These are phyloP conservation scores for Pseudotsuga menziesii DNA, from an alignment of 75 land plant genomes.

Conservation along the genomic window DNA sequence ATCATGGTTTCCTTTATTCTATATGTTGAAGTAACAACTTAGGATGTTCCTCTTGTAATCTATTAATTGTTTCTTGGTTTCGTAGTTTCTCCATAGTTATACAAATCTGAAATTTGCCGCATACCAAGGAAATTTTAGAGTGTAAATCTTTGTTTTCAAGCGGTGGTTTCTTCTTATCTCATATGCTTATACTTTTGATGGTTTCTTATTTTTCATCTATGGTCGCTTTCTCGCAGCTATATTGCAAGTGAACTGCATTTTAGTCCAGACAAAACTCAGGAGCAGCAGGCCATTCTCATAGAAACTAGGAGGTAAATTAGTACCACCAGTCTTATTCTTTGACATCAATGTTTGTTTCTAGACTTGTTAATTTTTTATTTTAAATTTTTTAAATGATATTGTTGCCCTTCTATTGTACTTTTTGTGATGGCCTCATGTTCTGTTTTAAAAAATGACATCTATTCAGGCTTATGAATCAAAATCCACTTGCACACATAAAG, in stretches of 20 bases:
- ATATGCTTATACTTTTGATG: constrained; percentile 40
- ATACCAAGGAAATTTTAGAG: constrained; percentile 44
- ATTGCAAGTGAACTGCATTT: constrained; percentile 29
- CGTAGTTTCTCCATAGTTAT: neutral
- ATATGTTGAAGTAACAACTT: too few species aligned
- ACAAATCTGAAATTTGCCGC: constrained; percentile 16
- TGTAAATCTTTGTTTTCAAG: constrained; percentile 64
- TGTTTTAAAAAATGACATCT: neutral
- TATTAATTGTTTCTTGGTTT: neutral
- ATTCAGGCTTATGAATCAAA: neutral
- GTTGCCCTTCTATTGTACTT: too few species aligned
- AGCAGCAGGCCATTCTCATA: constrained; percentile 24
- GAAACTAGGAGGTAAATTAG: constrained; percentile 25
- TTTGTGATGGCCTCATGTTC: neutral
- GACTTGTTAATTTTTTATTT: neutral
- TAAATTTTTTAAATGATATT: neutral
- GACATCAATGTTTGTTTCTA: neutral
- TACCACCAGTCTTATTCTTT: neutral
- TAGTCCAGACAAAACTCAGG: constrained; percentile 23
- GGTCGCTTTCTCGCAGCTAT: constrained; percentile 19
- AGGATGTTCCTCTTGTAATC: neutral
- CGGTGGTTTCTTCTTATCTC: constrained; percentile 41
- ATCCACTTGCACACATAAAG: neutral
- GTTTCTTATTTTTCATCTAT: constrained; percentile 50
- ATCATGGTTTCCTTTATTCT: too few species aligned